phyloP scores from a whole-genome alignment of 495 filamentous ascomycete genomes.

The Lichina pygmaea region DNA sequence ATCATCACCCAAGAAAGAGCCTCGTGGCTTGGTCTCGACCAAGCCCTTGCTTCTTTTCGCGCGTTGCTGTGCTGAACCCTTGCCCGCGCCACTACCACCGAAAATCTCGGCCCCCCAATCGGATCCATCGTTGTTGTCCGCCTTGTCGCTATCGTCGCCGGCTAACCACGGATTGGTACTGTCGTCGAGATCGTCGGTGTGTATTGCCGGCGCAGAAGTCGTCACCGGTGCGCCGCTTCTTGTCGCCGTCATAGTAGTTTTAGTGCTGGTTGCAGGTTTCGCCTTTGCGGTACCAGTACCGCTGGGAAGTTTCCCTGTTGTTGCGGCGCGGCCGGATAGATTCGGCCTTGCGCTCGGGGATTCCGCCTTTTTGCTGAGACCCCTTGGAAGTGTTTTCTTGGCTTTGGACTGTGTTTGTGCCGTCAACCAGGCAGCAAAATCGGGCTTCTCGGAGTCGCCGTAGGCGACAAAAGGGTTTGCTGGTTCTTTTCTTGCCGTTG shows the following conservation, averaged over 20 bases:
- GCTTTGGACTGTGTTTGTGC: constrained; percentile 36
- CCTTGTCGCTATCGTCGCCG: no score
- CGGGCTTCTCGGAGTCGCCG: constrained; percentile 64
- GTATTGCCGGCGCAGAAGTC: no score
- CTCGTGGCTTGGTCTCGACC: no score
- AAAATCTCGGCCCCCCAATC: no score
- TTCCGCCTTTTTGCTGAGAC: constrained; percentile 28
- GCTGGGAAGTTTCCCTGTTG: not conserved
- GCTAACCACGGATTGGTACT: no score
- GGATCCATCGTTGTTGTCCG: no score
- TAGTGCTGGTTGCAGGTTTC: constrained; percentile 9
- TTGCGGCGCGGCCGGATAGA: not conserved
- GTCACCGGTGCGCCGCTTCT: not conserved
- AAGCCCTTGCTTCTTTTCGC: no score
- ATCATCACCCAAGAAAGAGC: no score
- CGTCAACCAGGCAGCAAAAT: constrained; percentile 82
- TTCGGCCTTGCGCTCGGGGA: constrained; percentile 1
- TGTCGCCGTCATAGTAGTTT: constrained; percentile 13
- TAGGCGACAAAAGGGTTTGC: constrained; percentile 19
- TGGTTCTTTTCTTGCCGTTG: constrained; percentile 8
- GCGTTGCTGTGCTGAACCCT: no score
- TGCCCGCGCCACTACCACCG: no score
- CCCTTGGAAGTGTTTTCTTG: constrained; percentile 49
- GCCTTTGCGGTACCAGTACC: constrained; percentile 12
- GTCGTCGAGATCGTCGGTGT: no score